These are phyloP conservation scores for Suillus discolor DNA, from an alignment of 768 basidiomycete genomes.

Conservation along the genomic window DNA sequence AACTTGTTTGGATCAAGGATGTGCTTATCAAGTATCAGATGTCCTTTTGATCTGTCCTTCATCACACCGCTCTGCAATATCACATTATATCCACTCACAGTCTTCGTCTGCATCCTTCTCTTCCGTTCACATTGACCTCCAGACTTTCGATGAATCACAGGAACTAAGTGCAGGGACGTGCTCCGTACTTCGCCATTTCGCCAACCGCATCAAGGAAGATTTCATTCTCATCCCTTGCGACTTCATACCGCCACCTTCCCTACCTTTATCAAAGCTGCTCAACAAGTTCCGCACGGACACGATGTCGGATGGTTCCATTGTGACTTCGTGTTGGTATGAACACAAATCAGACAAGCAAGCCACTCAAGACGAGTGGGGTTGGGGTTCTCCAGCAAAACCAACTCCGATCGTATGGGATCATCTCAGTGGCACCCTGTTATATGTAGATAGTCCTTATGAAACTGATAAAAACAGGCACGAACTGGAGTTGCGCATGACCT, in stretches of 20 bases:
- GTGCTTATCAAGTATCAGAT: constrained; percentile 47
- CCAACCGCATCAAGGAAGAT: constrained; percentile 75
- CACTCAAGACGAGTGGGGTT: constrained; percentile 73
- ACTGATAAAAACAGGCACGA: constrained; percentile 70
- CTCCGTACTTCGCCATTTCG: constrained; percentile 75
- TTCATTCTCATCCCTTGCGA: constrained; percentile 93
- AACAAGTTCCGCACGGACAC: constrained; percentile 82
- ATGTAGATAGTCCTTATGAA: constrained; percentile 73
- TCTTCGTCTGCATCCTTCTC: constrained; percentile 60
- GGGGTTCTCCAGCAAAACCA: constrained; percentile 51
- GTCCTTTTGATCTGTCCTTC: constrained; percentile 85
- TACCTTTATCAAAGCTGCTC: constrained; percentile 70
- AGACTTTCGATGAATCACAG: constrained; percentile 76
- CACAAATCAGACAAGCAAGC: constrained; percentile 54
- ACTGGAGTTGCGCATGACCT: constrained; percentile 70
- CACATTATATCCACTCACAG: constrained; percentile 84
- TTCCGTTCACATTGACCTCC: constrained; percentile 72
- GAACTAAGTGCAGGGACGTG: constrained; percentile 72
- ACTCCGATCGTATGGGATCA: constrained; percentile 72
- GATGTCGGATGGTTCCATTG: constrained; percentile 62
- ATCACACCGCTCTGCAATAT: constrained; percentile 71
- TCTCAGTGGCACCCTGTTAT: constrained; percentile 61
- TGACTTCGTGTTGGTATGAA: constrained; percentile 69
- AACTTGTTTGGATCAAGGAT: constrained; percentile 11
- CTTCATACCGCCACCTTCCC: constrained; percentile 74